phyloP scores from a whole-genome alignment of 225 moss, liverwort and hornwort genomes.

The Lunularia cruciata region DNA sequence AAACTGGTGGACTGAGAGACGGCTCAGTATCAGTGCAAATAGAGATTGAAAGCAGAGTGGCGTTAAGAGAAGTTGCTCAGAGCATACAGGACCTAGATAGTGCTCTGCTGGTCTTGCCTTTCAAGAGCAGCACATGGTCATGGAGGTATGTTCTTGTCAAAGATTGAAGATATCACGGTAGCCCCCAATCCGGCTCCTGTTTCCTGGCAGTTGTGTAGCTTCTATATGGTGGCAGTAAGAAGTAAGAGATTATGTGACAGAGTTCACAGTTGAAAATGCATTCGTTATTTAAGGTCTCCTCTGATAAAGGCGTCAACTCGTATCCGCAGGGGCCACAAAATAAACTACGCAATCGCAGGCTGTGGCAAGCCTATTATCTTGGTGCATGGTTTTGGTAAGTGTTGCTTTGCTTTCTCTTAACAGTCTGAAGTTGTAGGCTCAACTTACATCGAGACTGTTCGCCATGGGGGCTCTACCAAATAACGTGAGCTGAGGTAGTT shows the following conservation, averaged over 20 bases:
- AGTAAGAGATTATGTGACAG: background rate
- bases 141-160: constrained; percentile 57
- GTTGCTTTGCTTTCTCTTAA: background rate
- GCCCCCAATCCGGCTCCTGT: background rate
- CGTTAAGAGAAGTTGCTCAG: constrained; percentile 62
- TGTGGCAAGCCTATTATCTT: constrained; percentile 86
- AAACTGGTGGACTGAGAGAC: constrained; percentile 83
- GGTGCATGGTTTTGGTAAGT: constrained; percentile 95
- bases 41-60: constrained; percentile 74
- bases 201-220: background rate
- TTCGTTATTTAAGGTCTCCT: too few species aligned
- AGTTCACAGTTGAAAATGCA: background rate
- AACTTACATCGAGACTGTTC: background rate
- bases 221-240: constrained; percentile 6
- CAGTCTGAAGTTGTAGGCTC: background rate
- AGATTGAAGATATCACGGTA: background rate
- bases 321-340: constrained; percentile 67
- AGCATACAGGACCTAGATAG: constrained; percentile 79
- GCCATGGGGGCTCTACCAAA: background rate
- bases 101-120: constrained; percentile 68
- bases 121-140: constrained; percentile 69
- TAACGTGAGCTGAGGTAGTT: background rate
- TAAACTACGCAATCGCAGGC: constrained; percentile 89
- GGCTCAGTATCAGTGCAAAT: constrained; percentile 76
- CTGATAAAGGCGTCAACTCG: too few species aligned